Percentiles rank a stretch among this genome's conserved stretches.
Evolutionary conservation across 306 rosid species (phyloP).

Genomic region (Leucaena leucocephala): DNA sequence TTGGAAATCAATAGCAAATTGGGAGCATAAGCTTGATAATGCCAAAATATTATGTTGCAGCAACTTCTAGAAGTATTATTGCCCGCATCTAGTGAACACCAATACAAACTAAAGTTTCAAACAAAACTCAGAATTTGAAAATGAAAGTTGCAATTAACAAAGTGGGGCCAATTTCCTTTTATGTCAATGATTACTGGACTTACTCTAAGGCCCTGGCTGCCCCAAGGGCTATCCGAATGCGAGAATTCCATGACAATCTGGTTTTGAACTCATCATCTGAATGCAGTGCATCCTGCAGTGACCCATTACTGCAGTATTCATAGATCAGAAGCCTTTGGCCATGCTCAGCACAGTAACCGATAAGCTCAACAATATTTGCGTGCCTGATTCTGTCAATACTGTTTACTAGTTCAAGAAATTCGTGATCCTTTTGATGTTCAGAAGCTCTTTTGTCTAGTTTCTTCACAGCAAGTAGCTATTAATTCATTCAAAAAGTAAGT

Average conservation of each 20-base stretch:
- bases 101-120: neutral
- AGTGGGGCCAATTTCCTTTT: neutral
- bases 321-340: conserved; percentile 91
- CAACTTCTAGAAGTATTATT: neutral
- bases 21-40: conserved; percentile 15
- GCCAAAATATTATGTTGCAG: neutral
- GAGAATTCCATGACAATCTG: conserved; percentile 77
- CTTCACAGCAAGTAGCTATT: conserved; percentile 85
- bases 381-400: conserved; percentile 78
- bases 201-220: conserved; percentile 98
- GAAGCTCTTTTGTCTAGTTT: conserved; percentile 75
- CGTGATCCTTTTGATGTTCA: conserved; percentile 71
- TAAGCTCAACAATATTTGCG: conserved; percentile 78
- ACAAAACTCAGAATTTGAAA: no score
- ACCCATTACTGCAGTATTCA: conserved; percentile 83
- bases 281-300: conserved; percentile 84
- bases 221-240: conserved; percentile 90
- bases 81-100: conserved; percentile 4
- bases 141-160: no score
- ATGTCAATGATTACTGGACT: conserved; percentile 44
- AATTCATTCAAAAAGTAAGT: conserved; percentile 43
- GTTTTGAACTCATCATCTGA: conserved; percentile 67
- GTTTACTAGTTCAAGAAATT: conserved; percentile 83
- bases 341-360: conserved; percentile 96
- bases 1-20: conserved; percentile 7